Conservation (phyloP, 164 flowering plant species). For the Vitis vinifera region DNA sequence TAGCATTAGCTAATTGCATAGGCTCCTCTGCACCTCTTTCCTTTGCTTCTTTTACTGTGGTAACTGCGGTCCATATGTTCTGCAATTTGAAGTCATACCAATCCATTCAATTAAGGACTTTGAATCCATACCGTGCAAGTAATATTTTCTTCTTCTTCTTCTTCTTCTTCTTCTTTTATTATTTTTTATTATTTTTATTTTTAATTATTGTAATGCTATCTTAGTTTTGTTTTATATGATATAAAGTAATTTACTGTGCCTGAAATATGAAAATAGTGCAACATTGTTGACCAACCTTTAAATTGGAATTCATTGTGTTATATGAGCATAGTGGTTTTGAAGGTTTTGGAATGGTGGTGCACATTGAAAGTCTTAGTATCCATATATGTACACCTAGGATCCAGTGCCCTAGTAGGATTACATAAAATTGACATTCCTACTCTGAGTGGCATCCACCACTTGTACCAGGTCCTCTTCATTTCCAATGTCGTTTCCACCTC, state of each 20-base stretch:
- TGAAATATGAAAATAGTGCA: too few species aligned
- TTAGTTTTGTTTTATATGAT: background rate
- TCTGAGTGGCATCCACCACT: too few species aligned
- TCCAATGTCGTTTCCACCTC: too few species aligned
- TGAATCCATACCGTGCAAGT: constrained; percentile 99
- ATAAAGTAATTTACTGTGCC: background rate
- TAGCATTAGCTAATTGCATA: constrained; percentile 69
- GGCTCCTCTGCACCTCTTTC: constrained; percentile 76
- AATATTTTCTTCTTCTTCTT: constrained; percentile 15
- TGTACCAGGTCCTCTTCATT: too few species aligned
- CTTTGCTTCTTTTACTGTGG: constrained; percentile 66
- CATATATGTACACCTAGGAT: too few species aligned
- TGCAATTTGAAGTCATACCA: constrained; percentile 96
- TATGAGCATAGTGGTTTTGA: too few species aligned
- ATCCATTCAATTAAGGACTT: constrained; percentile 80
- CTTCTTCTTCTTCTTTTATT: background rate
- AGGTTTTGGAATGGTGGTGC: too few species aligned
- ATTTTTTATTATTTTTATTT: background rate
- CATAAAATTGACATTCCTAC: too few species aligned
- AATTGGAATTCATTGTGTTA: too few species aligned
- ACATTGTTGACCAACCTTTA: too few species aligned
- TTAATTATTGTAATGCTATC: background rate
- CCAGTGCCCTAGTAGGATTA: too few species aligned
- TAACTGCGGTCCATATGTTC: constrained; percentile 91
- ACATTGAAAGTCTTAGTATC: too few species aligned